Evolutionary conservation across 1,139 yeast species (phyloP), one percentile per base, ranked within the genome.

Genomic region (Geotrichum bryndzae): DNA sequence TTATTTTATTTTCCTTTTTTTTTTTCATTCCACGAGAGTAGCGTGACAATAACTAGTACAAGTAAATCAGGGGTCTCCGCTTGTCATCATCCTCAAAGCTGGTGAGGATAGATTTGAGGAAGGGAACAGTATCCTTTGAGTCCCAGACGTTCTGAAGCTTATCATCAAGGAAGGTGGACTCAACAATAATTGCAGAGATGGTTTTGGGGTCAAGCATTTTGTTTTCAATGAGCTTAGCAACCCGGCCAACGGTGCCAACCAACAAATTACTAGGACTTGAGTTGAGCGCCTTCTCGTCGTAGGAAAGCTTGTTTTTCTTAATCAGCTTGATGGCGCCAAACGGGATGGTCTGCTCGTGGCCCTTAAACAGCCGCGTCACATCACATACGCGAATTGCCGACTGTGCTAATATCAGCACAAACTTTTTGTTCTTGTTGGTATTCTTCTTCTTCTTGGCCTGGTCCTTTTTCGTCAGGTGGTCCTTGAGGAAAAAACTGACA

Each of bases 381-480:
- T 87, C 92, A 74, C 94, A 87, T 0, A 87, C 90, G 63, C 94
- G 78, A 29, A 87, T 74, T 0, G 92, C 92, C 0, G 91, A 86
- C 80, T 83, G 81, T 3, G 89, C 82, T 22, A 88, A 72, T 2
- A 87, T 75, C n/a, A 87, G 77, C 25, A 87, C 57, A 50, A 60
- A 63, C 74, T 67, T 80, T 82, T 65, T 80, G 79, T 56, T 45
- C 18, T 56, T 56, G 22, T 54, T 61, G n/a, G 38, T 41, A 27
- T 45, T 45, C 51, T 56, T 61, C 35, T 59, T 62, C 58, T 50
- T 25, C 22, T 35, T 51, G 22, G 50, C 35, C 11, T 22, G 25
- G 22, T 29, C 29, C 18, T 29, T 18, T 18, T 45, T 38, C 25
- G 45, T 15, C 8, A 52, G 22, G 15, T 51, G 41, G 51, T 45